Evolutionary conservation across 2,329 filamentous ascomycete species (phyloP).

Genomic region (Bretziella fagacearum): DNA sequence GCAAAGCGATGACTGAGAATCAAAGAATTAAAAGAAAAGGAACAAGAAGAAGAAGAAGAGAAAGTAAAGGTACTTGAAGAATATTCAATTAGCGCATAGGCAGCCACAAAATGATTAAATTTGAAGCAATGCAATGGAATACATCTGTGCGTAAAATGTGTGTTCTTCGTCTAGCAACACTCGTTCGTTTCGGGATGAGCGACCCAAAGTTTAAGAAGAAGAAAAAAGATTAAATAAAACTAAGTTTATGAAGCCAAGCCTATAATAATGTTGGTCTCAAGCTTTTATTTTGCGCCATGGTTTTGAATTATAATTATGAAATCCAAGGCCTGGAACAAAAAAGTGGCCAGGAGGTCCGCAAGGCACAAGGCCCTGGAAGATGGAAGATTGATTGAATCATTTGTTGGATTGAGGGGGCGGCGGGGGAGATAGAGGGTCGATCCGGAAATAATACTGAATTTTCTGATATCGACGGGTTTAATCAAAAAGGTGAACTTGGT

Average conservation of each 20-base stretch:
- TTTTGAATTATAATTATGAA: background rate
- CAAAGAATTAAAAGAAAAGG: too few species aligned
- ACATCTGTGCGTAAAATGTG: background rate
- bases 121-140: background rate
- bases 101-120: background rate
- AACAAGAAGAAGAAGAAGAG: background rate
- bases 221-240: background rate
- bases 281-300: constrained; percentile 2
- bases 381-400: background rate
- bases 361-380: background rate
- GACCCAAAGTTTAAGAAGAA: background rate
- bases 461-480: too few species aligned
- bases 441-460: too few species aligned
- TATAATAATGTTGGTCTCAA: background rate
- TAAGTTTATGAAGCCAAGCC: background rate
- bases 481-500: too few species aligned
- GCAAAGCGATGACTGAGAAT: too few species aligned
- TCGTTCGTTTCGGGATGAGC: background rate
- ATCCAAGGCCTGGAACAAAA: background rate
- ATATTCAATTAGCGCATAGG: background rate
- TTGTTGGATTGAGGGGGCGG: background rate
- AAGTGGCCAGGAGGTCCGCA: background rate
- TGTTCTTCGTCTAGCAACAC: background rate
- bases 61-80: background rate
- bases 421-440: background rate